phyloP scores from a whole-genome alignment of 208 protist species.

The Wallacemonas sp. region DNA sequence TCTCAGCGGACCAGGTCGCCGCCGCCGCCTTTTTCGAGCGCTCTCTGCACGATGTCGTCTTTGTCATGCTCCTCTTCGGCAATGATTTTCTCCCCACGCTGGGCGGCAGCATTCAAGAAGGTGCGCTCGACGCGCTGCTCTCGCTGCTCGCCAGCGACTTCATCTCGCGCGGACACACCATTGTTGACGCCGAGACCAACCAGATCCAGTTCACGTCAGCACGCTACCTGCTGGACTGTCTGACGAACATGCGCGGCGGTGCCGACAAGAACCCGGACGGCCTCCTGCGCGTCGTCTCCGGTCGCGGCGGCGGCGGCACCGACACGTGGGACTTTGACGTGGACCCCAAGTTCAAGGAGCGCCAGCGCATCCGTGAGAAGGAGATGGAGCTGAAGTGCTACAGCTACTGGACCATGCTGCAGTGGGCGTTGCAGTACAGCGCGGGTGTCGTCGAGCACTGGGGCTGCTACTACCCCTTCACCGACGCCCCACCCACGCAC shows the following conservation, averaged over 20 bases:
- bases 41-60: slow-evolving; percentile 96
- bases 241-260: slow-evolving; percentile 64
- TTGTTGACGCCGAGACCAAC: slow-evolving; percentile 77
- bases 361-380: slow-evolving; percentile 46
- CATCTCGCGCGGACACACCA: slow-evolving; percentile 62
- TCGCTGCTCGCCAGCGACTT: slow-evolving; percentile 78
- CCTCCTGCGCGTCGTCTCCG: slow-evolving; percentile 18
- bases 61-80: slow-evolving; percentile 97
- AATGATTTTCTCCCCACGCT: slow-evolving; percentile 99
- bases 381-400: slow-evolving; percentile 68
- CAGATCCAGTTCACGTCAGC: slow-evolving; percentile 74
- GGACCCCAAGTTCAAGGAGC: slow-evolving; percentile 36
- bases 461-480: slow-evolving; percentile 89
- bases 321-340: slow-evolving; percentile 39
- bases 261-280: slow-evolving; percentile 15
- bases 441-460: slow-evolving; percentile 83
- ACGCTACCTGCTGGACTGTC: slow-evolving; percentile 77
- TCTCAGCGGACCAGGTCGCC: slow-evolving; percentile 12
- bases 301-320: not conserved
- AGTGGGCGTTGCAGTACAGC: slow-evolving; percentile 91
- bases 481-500: slow-evolving; percentile 62
- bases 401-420: slow-evolving; percentile 92
- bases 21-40: slow-evolving; percentile 53
- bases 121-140: slow-evolving; percentile 92
- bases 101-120: slow-evolving; percentile 94